Evolutionary conservation across 257 asterid species (phyloP).

Genomic region (Solanum tacnaense): DNA sequence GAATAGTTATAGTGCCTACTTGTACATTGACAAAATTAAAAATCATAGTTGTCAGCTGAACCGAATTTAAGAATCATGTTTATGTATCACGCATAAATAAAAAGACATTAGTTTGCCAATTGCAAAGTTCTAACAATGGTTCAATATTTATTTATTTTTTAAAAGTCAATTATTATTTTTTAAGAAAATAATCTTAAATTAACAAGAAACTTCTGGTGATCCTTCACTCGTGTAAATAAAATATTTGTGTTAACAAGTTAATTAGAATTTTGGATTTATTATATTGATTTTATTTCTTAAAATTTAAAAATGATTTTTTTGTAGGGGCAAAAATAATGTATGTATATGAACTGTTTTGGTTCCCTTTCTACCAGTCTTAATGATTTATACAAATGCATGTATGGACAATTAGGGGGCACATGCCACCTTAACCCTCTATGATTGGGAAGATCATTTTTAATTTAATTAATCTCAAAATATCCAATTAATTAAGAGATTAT

Average conservation of each 20-base stretch:
- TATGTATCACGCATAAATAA: background rate
- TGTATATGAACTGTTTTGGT: background rate
- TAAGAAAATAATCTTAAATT: background rate
- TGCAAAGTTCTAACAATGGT: background rate
- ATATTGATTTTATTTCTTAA: background rate
- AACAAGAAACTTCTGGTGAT: background rate
- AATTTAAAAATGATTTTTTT: background rate
- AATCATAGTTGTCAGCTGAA: fast-evolving
- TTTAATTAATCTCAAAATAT: background rate
- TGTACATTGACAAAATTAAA: too few relatives aligned
- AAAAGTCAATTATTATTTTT: background rate
- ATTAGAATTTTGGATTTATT: background rate
- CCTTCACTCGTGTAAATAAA: background rate
- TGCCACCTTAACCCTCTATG: background rate
- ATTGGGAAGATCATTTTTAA: background rate
- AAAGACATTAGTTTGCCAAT: background rate
- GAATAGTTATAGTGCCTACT: too few relatives aligned
- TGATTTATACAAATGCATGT: background rate
- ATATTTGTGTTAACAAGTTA: background rate
- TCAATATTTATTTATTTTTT: background rate
- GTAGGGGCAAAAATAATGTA: background rate
- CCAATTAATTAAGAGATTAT: background rate
- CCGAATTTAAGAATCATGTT: too few relatives aligned
- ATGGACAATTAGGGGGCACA: background rate
- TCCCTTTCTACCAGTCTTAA: background rate